phyloP scores from a whole-genome alignment of 163 green algal genomes.

The Scenedesmus sp. region DNA sequence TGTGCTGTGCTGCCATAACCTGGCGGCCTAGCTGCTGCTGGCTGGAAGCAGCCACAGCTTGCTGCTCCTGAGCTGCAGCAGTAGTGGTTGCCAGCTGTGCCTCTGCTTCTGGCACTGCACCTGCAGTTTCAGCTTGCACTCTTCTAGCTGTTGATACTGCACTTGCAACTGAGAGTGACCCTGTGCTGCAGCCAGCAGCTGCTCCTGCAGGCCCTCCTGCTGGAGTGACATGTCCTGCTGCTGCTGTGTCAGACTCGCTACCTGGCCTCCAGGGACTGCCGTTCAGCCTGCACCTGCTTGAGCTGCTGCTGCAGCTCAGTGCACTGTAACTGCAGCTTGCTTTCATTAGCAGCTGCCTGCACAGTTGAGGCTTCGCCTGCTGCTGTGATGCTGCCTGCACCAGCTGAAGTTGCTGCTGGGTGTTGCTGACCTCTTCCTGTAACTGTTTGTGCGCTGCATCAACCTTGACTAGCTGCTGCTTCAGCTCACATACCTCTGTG shows the following conservation, averaged over 20 bases:
- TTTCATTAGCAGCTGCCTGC: background rate
- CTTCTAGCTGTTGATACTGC: background rate
- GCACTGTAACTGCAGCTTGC: slow-evolving; percentile 12
- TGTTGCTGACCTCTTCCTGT: background rate
- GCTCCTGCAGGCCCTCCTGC: slow-evolving; percentile 21
- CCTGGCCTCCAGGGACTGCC: slow-evolving; percentile 18
- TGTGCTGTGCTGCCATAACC: slow-evolving; percentile 9
- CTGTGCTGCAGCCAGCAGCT: slow-evolving; percentile 14
- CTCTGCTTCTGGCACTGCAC: background rate
- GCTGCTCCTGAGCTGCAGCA: background rate
- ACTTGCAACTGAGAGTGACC: background rate
- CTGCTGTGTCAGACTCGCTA: background rate
- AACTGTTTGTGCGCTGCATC: background rate
- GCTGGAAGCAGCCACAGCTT: background rate
- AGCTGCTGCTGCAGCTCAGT: slow-evolving; percentile 3
- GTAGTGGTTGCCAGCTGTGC: background rate
- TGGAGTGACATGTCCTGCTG: background rate
- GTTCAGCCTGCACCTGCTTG: background rate
- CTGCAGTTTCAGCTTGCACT: slow-evolving; percentile 10
- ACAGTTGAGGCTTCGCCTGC: background rate
- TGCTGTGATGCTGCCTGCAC: background rate
- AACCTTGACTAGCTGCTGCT: slow-evolving; percentile 22
- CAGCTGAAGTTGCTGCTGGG: background rate
- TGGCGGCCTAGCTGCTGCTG: background rate
- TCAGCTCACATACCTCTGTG: background rate